Conservation (phyloP, 208 protist species). For the Leishmania mexicana region DNA sequence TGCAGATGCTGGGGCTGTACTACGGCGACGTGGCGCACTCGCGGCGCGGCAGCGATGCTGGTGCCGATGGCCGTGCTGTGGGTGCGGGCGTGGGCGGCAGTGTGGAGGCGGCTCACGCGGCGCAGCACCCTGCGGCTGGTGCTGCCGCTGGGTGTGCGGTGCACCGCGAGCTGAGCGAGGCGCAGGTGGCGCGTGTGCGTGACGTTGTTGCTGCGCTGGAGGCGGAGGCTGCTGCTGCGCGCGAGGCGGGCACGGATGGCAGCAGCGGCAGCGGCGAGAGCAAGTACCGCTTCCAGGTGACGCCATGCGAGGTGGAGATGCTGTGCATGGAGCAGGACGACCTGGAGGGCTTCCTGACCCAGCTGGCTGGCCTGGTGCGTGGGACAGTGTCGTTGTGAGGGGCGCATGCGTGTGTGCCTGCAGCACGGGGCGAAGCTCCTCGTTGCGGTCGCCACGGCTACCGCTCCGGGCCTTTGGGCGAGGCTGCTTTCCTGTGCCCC, state of each 20-base stretch:
- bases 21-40: slow-evolving; percentile 58
- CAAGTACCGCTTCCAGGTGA: slow-evolving; percentile 51
- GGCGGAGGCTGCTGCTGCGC: slow-evolving; percentile 9
- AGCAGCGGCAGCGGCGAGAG: background rate
- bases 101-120: slow-evolving; percentile 11
- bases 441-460: background rate
- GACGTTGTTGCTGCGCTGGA: slow-evolving; percentile 35
- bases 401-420: background rate
- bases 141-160: slow-evolving; percentile 37
- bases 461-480: background rate
- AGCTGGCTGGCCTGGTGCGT: slow-evolving; percentile 38
- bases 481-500: background rate
- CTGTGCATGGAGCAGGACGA: slow-evolving; percentile 68
- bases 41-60: background rate
- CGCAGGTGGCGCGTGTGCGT: slow-evolving; percentile 38
- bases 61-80: background rate
- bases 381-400: slow-evolving; percentile 23
- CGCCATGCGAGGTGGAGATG: slow-evolving; percentile 75
- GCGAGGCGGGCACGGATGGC: background rate
- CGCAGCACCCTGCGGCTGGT: slow-evolving; percentile 24
- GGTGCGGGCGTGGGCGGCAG: background rate
- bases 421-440: background rate
- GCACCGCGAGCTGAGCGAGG: slow-evolving; percentile 35
- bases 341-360: slow-evolving; percentile 67
- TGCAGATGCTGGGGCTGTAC: slow-evolving; percentile 76